These are phyloP conservation scores for Boletus sp. DNA, from an alignment of 768 basidiomycete genomes.

Conservation along the genomic window DNA sequence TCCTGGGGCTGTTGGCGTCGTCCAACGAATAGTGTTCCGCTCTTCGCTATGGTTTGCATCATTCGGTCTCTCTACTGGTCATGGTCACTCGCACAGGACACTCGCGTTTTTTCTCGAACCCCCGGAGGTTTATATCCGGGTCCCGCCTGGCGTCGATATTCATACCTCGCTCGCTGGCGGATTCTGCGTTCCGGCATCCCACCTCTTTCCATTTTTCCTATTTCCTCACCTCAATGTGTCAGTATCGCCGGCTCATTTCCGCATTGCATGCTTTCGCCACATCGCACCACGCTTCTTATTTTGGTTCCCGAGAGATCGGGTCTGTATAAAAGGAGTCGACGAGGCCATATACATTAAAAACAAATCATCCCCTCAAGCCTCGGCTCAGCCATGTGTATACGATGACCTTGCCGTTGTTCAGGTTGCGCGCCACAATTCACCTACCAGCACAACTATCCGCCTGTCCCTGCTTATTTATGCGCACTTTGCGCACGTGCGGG, in stretches of 20 bases:
- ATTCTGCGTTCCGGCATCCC: constrained; percentile 19
- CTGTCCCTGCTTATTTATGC: constrained; percentile 33
- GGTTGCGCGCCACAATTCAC: constrained; percentile 24
- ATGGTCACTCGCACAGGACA: constrained; percentile 39
- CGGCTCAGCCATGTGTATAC: constrained; percentile 34
- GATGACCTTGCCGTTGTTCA: constrained; percentile 20
- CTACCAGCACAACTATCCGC: constrained; percentile 19
- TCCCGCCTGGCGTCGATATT: constrained; percentile 38
- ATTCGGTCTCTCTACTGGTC: constrained; percentile 32
- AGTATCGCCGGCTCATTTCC: constrained; percentile 38
- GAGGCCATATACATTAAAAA: constrained; percentile 32
- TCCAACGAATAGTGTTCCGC: constrained; percentile 28
- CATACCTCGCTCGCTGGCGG: constrained; percentile 43
- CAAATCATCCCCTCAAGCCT: constrained; percentile 18
- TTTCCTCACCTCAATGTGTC: constrained; percentile 39
- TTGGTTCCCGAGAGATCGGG: constrained; percentile 31
- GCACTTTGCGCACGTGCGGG: constrained; percentile 22
- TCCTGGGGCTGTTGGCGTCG: constrained; percentile 32
- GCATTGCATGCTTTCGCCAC: constrained; percentile 41
- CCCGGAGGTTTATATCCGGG: constrained; percentile 31
- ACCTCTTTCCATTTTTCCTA: constrained; percentile 22
- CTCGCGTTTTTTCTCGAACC: constrained; percentile 16
- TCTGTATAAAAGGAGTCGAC: constrained; percentile 39
- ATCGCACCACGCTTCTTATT: constrained; percentile 36
- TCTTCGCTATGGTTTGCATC: constrained; percentile 28